These are phyloP conservation scores for Chaetomium strumarium DNA, from an alignment of 2,329 filamentous ascomycete genomes.

Conservation along the genomic window DNA sequence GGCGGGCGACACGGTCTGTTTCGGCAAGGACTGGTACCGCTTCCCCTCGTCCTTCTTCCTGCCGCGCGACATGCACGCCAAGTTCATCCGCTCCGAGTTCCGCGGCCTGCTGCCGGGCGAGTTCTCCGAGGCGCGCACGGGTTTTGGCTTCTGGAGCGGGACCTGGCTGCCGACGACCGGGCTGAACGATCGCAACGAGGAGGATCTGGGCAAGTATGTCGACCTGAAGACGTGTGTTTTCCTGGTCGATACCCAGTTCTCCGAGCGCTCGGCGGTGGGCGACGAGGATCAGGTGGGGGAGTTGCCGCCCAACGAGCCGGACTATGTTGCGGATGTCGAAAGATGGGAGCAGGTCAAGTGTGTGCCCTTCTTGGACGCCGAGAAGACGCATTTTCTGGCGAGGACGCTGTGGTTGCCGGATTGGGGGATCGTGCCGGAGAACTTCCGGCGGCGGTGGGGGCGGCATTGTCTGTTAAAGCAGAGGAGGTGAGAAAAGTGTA, in stretches of 20 bases:
- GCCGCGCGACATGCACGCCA: constrained; percentile 74
- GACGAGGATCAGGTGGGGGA: no score
- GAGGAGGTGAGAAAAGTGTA: constrained; percentile 29
- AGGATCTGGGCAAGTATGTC: constrained; percentile 82
- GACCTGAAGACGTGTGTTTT: constrained; percentile 72
- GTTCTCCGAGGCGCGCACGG: constrained; percentile 67
- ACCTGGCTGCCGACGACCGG: constrained; percentile 75
- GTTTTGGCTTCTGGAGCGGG: constrained; percentile 71
- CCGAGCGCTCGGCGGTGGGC: constrained; percentile 40
- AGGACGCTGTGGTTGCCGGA: constrained; percentile 80
- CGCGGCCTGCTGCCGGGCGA: constrained; percentile 82
- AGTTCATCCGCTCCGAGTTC: constrained; percentile 89
- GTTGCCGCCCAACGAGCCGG: constrained; percentile 64
- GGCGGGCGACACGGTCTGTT: constrained; percentile 68
- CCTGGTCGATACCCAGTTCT: constrained; percentile 81
- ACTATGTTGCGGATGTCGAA: constrained; percentile 67
- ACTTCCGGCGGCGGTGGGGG: constrained; percentile 73
- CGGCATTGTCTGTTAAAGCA: constrained; percentile 76
- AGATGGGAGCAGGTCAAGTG: constrained; percentile 76
- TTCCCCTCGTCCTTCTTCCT: constrained; percentile 92
- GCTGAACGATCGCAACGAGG: constrained; percentile 87
- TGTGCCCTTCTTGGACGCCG: constrained; percentile 72
- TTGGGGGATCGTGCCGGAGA: constrained; percentile 59
- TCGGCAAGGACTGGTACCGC: constrained; percentile 97
- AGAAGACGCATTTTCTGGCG: constrained; percentile 64